Conservation (phyloP, 2,329 filamentous ascomycete species). For the Diplodia sapinea region DNA sequence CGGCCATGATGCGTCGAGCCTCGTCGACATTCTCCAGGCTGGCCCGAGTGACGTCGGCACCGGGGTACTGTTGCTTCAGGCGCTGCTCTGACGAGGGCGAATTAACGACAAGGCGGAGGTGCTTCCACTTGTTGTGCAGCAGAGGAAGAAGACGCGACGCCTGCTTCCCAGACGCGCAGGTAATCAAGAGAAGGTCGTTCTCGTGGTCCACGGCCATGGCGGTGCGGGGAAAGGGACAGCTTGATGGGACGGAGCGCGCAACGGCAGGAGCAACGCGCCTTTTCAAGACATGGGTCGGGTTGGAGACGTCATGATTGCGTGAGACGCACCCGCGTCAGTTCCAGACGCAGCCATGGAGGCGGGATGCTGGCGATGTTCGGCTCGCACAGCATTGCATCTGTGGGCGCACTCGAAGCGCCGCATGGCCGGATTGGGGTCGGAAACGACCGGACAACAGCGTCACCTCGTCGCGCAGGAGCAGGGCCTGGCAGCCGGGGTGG, state of each 20-base stretch:
- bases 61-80: conserved; percentile 41
- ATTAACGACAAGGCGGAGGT: conserved; percentile 45
- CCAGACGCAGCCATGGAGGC: neutral
- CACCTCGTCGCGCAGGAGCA: neutral
- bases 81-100: conserved; percentile 39
- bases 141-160: conserved; percentile 44
- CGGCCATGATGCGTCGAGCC: conserved; percentile 38
- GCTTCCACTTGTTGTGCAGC: conserved; percentile 41
- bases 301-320: neutral
- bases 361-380: neutral
- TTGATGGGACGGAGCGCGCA: neutral
- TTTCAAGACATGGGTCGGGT: neutral
- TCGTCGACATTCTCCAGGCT: conserved; percentile 39
- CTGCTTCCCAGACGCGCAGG: conserved; percentile 49
- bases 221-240: conserved; percentile 33
- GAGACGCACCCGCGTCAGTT: neutral
- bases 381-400: no score
- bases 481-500: neutral
- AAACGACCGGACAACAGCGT: neutral
- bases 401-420: neutral
- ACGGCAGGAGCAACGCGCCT: neutral
- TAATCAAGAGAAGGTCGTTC: conserved; percentile 47
- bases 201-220: conserved; percentile 36
- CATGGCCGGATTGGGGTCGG: neutral
- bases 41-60: conserved; percentile 43